These are phyloP conservation scores for Geoglossum glabrum DNA, from an alignment of 495 filamentous ascomycete species.

Conservation along the genomic window DNA sequence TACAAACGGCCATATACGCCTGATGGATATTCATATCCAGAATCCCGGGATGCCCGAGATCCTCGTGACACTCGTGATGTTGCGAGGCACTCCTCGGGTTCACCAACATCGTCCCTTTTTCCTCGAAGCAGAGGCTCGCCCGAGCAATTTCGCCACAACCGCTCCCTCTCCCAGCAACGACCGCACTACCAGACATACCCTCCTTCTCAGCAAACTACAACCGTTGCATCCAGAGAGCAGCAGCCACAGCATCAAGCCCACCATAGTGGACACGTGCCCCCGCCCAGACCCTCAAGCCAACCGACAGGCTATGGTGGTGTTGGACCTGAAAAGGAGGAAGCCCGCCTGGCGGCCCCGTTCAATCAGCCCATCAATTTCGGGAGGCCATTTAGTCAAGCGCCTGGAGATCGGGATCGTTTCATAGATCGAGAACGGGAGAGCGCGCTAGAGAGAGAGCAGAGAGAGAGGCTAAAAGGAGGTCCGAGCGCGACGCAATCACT, in stretches of 20 bases:
- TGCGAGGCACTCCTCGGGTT: background rate
- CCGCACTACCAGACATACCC: background rate
- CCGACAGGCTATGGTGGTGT: background rate
- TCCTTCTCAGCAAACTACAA: background rate
- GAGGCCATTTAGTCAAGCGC: background rate
- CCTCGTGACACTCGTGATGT: background rate
- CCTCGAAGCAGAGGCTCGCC: background rate
- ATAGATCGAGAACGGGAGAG: background rate
- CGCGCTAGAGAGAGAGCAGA: background rate
- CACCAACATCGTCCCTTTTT: background rate
- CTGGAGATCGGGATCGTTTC: background rate
- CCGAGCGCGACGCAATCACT: background rate
- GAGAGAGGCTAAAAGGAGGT: background rate
- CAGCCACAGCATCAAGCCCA: background rate
- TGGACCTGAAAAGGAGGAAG: background rate
- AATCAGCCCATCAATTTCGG: background rate
- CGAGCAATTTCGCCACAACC: background rate
- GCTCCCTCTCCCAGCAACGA: background rate
- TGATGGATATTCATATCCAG: background rate
- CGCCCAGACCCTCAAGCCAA: background rate
- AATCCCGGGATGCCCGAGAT: background rate
- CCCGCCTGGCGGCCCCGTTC: background rate
- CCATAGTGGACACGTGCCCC: background rate
- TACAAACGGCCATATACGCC: slow-evolving; percentile 1
- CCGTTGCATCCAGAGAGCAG: background rate